Evolutionary conservation across 352 stramenopile species (phyloP).

Genomic region (Phytophthora pinifolia): DNA sequence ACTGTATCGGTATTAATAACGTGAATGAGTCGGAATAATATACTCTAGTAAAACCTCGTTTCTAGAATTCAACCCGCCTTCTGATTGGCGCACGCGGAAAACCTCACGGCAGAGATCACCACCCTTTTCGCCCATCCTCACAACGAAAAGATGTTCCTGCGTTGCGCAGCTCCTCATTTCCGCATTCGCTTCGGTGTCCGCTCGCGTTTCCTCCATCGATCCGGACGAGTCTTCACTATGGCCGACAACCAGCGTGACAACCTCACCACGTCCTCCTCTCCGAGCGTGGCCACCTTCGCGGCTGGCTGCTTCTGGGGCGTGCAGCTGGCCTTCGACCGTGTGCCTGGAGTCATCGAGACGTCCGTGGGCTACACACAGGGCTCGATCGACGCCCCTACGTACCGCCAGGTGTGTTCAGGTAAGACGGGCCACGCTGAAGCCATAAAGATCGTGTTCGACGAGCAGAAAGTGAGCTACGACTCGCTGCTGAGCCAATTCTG

Average conservation of each 20-base stretch:
- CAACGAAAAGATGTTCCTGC: constrained; percentile 15
- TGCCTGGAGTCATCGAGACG: constrained; percentile 92
- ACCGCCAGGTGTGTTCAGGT: constrained; percentile 94
- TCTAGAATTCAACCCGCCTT: no score
- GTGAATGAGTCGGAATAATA: no score
- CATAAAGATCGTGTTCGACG: constrained; percentile 93
- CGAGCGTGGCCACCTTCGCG: constrained; percentile 91
- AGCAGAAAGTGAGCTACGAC: constrained; percentile 81
- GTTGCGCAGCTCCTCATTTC: constrained; percentile 23
- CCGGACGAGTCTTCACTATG: constrained; percentile 31
- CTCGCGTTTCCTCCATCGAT: constrained; percentile 13
- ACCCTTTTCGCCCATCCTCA: no score
- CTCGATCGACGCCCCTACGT: constrained; percentile 88
- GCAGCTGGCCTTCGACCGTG: constrained; percentile 95
- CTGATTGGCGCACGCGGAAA: no score
- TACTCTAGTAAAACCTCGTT: no score
- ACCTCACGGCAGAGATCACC: no score
- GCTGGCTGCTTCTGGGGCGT: constrained; percentile 98
- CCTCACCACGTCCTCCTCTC: neutral
- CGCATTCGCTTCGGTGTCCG: constrained; percentile 11
- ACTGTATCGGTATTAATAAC: no score
- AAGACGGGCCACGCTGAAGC: constrained; percentile 94
- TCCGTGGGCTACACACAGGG: constrained; percentile 89
- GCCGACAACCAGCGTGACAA: constrained; percentile 35
- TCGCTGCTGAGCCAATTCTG: constrained; percentile 80